A percentile compares a stretch with the other conserved stretches of the same genome.
These are phyloP conservation scores for Excoecaria agallocha DNA, from an alignment of 345 rosid species.

Conservation along the genomic window DNA sequence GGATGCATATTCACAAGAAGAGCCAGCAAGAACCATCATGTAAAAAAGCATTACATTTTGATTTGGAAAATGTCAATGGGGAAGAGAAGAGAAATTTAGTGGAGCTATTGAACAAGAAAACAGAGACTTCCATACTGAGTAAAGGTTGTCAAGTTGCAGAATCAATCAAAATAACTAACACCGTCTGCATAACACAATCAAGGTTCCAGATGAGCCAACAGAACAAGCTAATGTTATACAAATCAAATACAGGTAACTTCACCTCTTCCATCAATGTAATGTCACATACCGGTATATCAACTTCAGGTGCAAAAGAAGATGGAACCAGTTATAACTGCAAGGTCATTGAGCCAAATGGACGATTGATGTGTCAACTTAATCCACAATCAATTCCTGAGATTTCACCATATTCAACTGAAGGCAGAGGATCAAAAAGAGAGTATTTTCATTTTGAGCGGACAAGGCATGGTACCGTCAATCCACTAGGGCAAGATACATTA, in stretches of 20 bases:
- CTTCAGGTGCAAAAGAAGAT: slow-evolving; percentile 17
- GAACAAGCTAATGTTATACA: slow-evolving; percentile 23
- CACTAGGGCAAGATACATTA: slow-evolving; percentile 24
- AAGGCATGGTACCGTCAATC: slow-evolving; percentile 21
- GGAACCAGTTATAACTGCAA: slow-evolving; percentile 8
- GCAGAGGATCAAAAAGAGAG: slow-evolving; percentile 48
- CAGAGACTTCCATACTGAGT: slow-evolving; percentile 15
- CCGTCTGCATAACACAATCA: slow-evolving; percentile 20
- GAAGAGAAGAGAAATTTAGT: slow-evolving; percentile 19
- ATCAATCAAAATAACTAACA: slow-evolving; percentile 17
- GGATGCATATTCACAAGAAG: slow-evolving; percentile 43
- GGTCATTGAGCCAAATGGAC: slow-evolving; percentile 30
- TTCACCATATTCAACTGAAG: slow-evolving; percentile 29
- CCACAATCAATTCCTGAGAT: slow-evolving; percentile 26
- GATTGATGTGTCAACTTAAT: slow-evolving; percentile 19
- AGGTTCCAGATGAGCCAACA: slow-evolving; percentile 34
- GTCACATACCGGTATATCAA: slow-evolving; percentile 14
- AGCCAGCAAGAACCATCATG: slow-evolving; percentile 51
- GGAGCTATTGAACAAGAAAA: slow-evolving; percentile 19
- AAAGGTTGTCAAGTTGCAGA: slow-evolving; percentile 28
- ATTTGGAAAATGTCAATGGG: slow-evolving; percentile 38
- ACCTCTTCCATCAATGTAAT: slow-evolving; percentile 29
- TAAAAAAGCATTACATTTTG: slow-evolving; percentile 55
- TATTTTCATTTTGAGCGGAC: slow-evolving; percentile 33
- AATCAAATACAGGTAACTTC: slow-evolving; percentile 26